Evolutionary conservation across 345 rosid genomes (phyloP), one percentile per base, ranked within the genome.

Genomic region (Acer saccharum): DNA sequence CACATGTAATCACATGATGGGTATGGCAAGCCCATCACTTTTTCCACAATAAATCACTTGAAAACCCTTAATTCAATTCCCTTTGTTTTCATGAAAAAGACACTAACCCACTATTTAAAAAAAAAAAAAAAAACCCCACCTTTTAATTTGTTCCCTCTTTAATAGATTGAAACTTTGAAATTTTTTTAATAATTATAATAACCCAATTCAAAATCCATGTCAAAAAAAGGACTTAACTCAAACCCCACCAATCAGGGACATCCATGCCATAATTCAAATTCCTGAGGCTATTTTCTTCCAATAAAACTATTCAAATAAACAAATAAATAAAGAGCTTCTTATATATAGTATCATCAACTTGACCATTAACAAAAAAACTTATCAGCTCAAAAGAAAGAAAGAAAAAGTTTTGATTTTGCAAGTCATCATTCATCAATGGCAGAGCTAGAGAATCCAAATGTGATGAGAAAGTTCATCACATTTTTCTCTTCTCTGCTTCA

Each of bases 401-500:
- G 39, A 4, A 35, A 35, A 35, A 35, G 39, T 35, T 4, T 35
- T 35, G 39, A 35, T 35, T 35, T 35, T 35, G 39, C 6, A 35
- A 5, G 39, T 35, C 39, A 35, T 35, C 39, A 35, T 35, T 35
- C 64, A 41, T 35, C 76, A 69, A 89, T 94, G 98, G 87, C 93
- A 7, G 95, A 89, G 76, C 84, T 90, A 20, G 97, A 90, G 85
- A 88, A 79, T 80, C 89, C 92, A 35, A 70, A 79, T 46, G 82
- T 82, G 79, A 92, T 92, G 97, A 81, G 87, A 27, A 88, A 86
- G 80, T 87, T 90, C 63, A 89, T 95, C 64, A 81, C 79, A 2
- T 93, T 92, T 81, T 91, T 95, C 68, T 90, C 98, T 32, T 93
- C 94, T 66, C 71, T 90, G 76, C 92, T 95, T 8, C 89, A 89